Evolutionary conservation across 768 basidiomycete species (phyloP).

Genomic region (Lepiota subincarnata): DNA sequence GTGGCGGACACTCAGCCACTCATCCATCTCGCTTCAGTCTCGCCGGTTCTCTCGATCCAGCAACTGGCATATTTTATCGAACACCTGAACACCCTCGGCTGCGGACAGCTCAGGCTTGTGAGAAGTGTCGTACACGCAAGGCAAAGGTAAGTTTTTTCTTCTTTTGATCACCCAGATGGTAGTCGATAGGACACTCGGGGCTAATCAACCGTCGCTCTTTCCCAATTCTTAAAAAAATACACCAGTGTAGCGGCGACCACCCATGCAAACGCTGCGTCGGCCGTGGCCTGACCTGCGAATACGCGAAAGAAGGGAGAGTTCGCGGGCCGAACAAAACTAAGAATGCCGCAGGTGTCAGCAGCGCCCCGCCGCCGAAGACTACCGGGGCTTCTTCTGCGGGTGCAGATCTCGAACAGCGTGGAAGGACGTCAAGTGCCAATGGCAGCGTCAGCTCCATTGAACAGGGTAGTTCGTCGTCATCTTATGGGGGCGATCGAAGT

Average conservation of each 20-base stretch:
- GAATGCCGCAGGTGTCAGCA: conserved; percentile 15
- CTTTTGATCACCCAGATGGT: background rate
- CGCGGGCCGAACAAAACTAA: conserved; percentile 61
- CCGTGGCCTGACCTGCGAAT: conserved; percentile 59
- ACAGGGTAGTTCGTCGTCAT: conserved; percentile 5
- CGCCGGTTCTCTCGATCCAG: conserved; percentile 58
- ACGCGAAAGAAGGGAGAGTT: conserved; percentile 62
- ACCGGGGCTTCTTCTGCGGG: background rate
- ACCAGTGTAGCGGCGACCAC: conserved; percentile 68
- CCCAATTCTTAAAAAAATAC: too few species aligned
- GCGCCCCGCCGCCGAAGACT: conserved; percentile 9
- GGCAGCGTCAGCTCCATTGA: conserved; percentile 20
- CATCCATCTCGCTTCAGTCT: conserved; percentile 22
- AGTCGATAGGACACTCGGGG: background rate
- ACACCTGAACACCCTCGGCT: conserved; percentile 61
- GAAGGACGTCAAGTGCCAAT: conserved; percentile 18
- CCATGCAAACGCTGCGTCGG: conserved; percentile 65
- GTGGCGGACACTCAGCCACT: conserved; percentile 10
- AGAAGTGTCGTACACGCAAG: conserved; percentile 68
- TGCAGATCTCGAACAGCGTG: conserved; percentile 13
- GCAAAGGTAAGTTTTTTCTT: conserved; percentile 52
- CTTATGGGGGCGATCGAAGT: background rate
- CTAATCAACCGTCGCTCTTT: too few species aligned
- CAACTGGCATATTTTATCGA: conserved; percentile 63
- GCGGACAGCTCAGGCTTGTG: conserved; percentile 71